Evolutionary conservation across 2,329 filamentous ascomycete genomes (phyloP).

Genomic region (Scedosporium apiospermum): DNA sequence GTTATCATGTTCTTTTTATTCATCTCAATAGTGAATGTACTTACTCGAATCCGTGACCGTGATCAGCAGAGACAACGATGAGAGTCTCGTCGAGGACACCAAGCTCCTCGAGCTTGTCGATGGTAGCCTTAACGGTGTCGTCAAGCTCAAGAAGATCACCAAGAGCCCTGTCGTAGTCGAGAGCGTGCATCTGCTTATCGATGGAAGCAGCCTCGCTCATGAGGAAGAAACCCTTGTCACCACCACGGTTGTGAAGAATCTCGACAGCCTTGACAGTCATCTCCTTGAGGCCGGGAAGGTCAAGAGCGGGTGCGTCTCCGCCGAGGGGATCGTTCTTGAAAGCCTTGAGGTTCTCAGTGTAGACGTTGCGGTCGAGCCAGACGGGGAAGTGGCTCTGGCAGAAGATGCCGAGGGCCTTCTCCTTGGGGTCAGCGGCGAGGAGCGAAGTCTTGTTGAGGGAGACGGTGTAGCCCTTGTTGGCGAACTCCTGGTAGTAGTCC

Average conservation of each 20-base stretch:
- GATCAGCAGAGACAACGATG: constrained; percentile 74
- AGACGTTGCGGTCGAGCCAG: constrained; percentile 81
- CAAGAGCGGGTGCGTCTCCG: constrained; percentile 51
- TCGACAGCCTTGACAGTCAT: constrained; percentile 86
- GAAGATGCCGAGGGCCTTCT: constrained; percentile 70
- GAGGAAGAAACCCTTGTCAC: constrained; percentile 70
- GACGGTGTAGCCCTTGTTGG: constrained; percentile 61
- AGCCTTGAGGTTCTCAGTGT: constrained; percentile 56
- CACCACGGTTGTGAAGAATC: constrained; percentile 57
- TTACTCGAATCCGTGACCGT: constrained; percentile 74
- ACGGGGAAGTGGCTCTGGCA: constrained; percentile 65
- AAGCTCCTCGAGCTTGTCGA: constrained; percentile 57
- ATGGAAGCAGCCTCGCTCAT: constrained; percentile 82
- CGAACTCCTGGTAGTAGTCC: constrained; percentile 72
- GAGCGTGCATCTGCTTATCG: constrained; percentile 81
- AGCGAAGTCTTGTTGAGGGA: constrained; percentile 68
- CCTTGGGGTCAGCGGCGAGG: constrained; percentile 41
- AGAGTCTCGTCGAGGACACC: constrained; percentile 66
- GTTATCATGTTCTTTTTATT: no score
- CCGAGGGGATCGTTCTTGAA: constrained; percentile 63
- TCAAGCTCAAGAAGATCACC: constrained; percentile 80
- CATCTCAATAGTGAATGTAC: background rate
- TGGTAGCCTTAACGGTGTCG: constrained; percentile 68
- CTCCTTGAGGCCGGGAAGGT: constrained; percentile 76
- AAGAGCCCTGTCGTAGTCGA: constrained; percentile 79